Base-by-base conservation (phyloP, 306 rosid species). In the Vigna trinervia region DNA sequence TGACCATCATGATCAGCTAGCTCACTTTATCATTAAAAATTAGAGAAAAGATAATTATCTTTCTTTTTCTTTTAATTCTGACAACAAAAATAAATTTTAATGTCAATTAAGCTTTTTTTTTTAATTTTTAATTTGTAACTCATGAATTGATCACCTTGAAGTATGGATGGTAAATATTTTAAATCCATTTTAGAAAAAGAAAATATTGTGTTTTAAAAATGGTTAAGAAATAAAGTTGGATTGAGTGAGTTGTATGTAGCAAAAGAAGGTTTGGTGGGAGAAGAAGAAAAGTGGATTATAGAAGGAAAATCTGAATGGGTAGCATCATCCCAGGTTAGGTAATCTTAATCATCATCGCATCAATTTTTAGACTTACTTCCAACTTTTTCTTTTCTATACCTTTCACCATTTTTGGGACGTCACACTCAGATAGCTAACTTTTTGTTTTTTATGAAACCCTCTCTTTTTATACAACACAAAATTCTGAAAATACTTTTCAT, bases 331-430 rank as follows among this genome's bases (percentile, higher is more conserved):
- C 6, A 69, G 45, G 74, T 50, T 69, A 52, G 46, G 61, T 47
- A 48, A 69, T 69, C 60, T 17, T 48, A n/a, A 70, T 70, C 75
- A 70, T 70, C 12, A 70, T 34, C 12, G 10, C 75, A 32, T 52
- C 75, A 51, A 70, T 32, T 70, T 9, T 11, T 8, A 52, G 30
- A 70, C 62, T 51, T 51, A 10, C 38, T 30, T 32, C 11, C 10
- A 17, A 54, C 62, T 52, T 70, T 69, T 70, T 8, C 50, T 64
- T 63, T 38, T 64, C 30, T 19, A 64, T 64, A 17, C 32, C 70
- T 64, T 64, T 38, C 70, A 64, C 9, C 1, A 15, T 36, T 62
- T 62, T n/a, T 15, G 4, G 34, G 36, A 43, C 12, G 71, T 66
- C 53, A 41, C 53, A 66, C 19, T 12, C 8, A 11, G 53, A 45